phyloP scores from a whole-genome alignment of 2,329 filamentous ascomycete species.

The Phoma sp. region DNA sequence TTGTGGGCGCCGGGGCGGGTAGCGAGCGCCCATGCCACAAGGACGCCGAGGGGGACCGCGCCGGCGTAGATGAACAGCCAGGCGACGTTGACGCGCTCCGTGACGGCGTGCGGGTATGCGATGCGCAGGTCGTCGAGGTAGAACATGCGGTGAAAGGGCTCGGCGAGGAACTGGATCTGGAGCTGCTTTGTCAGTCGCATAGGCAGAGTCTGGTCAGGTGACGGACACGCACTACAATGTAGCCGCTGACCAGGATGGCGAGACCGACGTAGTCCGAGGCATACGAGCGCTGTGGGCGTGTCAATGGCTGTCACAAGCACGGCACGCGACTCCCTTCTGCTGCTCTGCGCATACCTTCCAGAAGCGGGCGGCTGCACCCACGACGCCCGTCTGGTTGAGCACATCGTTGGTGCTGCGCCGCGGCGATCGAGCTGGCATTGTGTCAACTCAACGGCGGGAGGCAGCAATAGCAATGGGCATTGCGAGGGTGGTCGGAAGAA shows the following conservation, averaged over 20 bases:
- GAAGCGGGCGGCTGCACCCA: conserved; percentile 59
- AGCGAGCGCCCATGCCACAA: conserved; percentile 70
- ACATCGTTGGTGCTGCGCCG: conserved; percentile 35
- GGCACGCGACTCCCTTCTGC: conserved; percentile 9
- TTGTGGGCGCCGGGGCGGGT: conserved; percentile 74
- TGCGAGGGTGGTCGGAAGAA: conserved; percentile 6
- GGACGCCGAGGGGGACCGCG: conserved; percentile 70
- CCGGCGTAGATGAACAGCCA: conserved; percentile 83
- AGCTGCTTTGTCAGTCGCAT: conserved; percentile 16
- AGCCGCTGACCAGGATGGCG: conserved; percentile 69
- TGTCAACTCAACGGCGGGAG: conserved; percentile 6
- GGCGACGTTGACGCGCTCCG: conserved; percentile 80
- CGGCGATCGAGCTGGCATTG: conserved; percentile 40
- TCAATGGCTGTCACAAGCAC: background rate
- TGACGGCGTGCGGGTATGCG: conserved; percentile 82
- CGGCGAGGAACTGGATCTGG: conserved; percentile 71
- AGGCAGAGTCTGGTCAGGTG: background rate
- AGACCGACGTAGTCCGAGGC: conserved; percentile 88
- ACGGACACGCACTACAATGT: conserved; percentile 61
- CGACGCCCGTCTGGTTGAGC: conserved; percentile 45
- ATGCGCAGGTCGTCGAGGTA: conserved; percentile 83
- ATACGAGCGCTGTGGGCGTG: conserved; percentile 70
- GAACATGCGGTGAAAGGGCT: conserved; percentile 95
- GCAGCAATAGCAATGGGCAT: conserved; percentile 36
- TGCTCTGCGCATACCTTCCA: conserved; percentile 49